Evolutionary conservation across 768 basidiomycete species (phyloP).

Genomic region (Termitomyces sp.): DNA sequence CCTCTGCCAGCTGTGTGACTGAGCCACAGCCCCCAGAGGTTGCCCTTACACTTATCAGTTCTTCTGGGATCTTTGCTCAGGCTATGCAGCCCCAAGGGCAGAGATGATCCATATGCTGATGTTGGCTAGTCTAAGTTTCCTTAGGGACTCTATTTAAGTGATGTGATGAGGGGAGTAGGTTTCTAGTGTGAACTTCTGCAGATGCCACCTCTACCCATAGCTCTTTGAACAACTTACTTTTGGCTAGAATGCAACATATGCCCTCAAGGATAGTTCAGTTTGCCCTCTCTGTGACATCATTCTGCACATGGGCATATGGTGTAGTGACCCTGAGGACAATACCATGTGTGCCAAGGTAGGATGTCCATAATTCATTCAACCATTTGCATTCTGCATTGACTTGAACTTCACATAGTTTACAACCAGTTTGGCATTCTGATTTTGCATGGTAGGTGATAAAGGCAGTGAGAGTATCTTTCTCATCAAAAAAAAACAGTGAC

Average conservation of each 20-base stretch:
- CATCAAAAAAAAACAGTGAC: background rate
- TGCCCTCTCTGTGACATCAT: background rate
- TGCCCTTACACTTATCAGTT: no score
- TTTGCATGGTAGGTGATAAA: background rate
- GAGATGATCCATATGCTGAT: background rate
- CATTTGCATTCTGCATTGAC: background rate
- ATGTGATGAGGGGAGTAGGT: background rate
- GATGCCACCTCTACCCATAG: background rate
- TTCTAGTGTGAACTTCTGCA: background rate
- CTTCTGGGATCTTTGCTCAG: no score
- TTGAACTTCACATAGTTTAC: background rate
- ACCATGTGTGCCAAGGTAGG: background rate
- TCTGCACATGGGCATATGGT: background rate
- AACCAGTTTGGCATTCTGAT: background rate
- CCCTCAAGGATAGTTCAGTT: no score
- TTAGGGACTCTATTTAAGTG: background rate
- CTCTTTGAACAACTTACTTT: background rate
- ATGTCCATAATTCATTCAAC: background rate
- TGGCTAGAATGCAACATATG: no score
- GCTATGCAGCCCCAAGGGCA: background rate
- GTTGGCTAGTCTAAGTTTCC: background rate
- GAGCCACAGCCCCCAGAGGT: no score
- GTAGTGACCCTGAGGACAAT: background rate
- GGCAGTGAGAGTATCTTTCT: background rate
- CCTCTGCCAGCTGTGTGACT: no score